Evolutionary conservation across 805 yeast species (phyloP).

Genomic region (Candida verbasci): DNA sequence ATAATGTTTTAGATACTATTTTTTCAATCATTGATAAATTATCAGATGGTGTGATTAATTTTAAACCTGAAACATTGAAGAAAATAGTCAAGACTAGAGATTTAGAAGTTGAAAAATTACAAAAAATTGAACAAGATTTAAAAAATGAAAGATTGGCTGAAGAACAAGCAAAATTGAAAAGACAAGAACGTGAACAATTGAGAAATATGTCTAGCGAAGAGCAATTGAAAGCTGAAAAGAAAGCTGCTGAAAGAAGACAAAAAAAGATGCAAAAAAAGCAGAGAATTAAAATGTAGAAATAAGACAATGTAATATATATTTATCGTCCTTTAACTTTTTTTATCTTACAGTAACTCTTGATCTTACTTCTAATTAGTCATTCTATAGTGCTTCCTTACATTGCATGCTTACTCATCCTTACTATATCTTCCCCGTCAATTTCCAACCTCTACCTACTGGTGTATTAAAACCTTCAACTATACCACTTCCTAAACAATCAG

Average conservation of each 20-base stretch:
- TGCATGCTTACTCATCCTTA: too few species aligned
- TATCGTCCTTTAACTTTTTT: too few species aligned
- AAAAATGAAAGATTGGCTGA: slow-evolving; percentile 66
- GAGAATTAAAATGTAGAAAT: slow-evolving; percentile 31
- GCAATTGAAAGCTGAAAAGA: slow-evolving; percentile 73
- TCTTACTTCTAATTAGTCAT: too few species aligned
- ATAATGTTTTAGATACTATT: slow-evolving; percentile 49
- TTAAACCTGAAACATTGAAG: slow-evolving; percentile 71
- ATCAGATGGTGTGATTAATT: slow-evolving; percentile 44
- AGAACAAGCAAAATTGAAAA: slow-evolving; percentile 68
- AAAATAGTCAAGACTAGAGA: slow-evolving; percentile 78
- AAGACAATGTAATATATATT: too few species aligned
- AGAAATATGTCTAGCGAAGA: slow-evolving; percentile 66
- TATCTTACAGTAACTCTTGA: too few species aligned
- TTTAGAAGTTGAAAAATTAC: slow-evolving; percentile 63
- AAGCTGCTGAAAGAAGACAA: slow-evolving; percentile 76
- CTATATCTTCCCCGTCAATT: slow-evolving; percentile 46
- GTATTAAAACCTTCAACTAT: slow-evolving; percentile 49
- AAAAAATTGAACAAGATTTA: slow-evolving; percentile 60
- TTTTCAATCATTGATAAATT: slow-evolving; percentile 58
- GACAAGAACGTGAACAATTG: slow-evolving; percentile 55
- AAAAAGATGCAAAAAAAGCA: slow-evolving; percentile 68
- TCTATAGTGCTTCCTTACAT: too few species aligned
- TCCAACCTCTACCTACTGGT: slow-evolving; percentile 56
- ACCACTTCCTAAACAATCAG: slow-evolving; percentile 51